These are phyloP conservation scores for Pistacia integerrima DNA, from an alignment of 345 rosid genomes.

Conservation along the genomic window DNA sequence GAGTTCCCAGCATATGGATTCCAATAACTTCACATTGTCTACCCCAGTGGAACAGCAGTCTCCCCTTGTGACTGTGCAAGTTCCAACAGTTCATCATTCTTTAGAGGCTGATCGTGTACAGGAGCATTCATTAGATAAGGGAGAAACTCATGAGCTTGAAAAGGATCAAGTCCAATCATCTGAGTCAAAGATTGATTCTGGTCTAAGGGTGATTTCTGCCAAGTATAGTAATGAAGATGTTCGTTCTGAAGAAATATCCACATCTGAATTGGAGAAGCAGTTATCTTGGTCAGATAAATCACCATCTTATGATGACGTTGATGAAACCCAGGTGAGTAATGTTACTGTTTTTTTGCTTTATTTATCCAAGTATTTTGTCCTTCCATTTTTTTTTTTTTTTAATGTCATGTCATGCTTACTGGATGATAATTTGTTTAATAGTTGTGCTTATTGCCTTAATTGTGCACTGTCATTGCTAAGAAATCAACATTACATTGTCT, in stretches of 20 bases:
- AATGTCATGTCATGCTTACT: not conserved
- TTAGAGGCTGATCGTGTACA: slow-evolving; percentile 43
- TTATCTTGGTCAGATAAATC: slow-evolving; percentile 54
- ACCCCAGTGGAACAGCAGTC: slow-evolving; percentile 16
- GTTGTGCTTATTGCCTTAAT: not conserved
- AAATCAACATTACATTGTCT: not conserved
- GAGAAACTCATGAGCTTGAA: slow-evolving; percentile 30
- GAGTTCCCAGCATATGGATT: slow-evolving; percentile 21
- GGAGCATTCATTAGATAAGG: slow-evolving; percentile 36
- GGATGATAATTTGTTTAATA: not conserved
- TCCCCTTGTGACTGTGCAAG: slow-evolving; percentile 21
- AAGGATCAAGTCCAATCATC: slow-evolving; percentile 36
- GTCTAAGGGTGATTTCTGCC: slow-evolving; percentile 35
- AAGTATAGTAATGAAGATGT: slow-evolving; percentile 28
- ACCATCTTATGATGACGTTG: slow-evolving; percentile 36
- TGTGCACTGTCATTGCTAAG: not conserved
- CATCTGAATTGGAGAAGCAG: slow-evolving; percentile 38
- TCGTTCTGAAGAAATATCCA: slow-evolving; percentile 36
- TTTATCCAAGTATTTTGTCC: slow-evolving; percentile 2
- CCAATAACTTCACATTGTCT: slow-evolving; percentile 16
- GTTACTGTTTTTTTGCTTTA: slow-evolving; percentile 12
- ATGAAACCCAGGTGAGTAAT: slow-evolving; percentile 45
- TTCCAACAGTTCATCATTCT: slow-evolving; percentile 33
- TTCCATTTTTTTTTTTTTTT: not conserved
- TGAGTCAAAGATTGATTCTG: slow-evolving; percentile 30